Evolutionary conservation across 2,329 filamentous ascomycete species (phyloP).

Genomic region (Cryphonectria japonica): DNA sequence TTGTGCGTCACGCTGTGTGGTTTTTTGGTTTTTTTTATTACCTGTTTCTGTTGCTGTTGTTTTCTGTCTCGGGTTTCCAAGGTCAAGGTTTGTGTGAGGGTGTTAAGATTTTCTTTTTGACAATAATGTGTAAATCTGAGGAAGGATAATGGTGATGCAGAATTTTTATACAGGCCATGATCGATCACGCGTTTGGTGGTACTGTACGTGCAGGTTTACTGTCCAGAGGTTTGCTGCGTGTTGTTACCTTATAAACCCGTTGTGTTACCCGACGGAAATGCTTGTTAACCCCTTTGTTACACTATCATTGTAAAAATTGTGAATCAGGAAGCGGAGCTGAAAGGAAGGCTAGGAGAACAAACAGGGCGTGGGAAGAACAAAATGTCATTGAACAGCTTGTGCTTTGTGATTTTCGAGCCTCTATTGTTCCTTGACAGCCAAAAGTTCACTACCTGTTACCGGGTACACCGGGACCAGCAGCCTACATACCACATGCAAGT

Average conservation of each 20-base stretch:
- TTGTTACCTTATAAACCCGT: neutral
- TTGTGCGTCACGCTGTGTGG: neutral
- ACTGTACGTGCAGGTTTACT: neutral
- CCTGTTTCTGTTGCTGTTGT: too few relatives aligned
- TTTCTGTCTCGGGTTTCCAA: too few relatives aligned
- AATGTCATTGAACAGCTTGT: neutral
- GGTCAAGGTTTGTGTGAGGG: too few relatives aligned
- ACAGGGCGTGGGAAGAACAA: neutral
- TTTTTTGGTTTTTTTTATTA: too few relatives aligned
- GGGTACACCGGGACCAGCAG: neutral
- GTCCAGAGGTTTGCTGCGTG: neutral
- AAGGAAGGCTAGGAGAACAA: neutral
- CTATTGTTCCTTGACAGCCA: neutral
- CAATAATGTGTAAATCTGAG: too few relatives aligned
- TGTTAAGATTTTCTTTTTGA: too few relatives aligned
- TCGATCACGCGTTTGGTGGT: neutral
- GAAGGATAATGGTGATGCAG: too few relatives aligned
- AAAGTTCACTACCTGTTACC: neutral
- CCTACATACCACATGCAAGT: neutral
- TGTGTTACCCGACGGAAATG: too few relatives aligned
- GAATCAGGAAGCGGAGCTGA: neutral
- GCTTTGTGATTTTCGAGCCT: neutral
- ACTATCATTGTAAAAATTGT: neutral
- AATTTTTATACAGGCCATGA: too few relatives aligned
- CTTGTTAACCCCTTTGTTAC: neutral